Evolutionary conservation across 1,139 yeast species (phyloP).

Genomic region (Debaryomycetaceae sp.): DNA sequence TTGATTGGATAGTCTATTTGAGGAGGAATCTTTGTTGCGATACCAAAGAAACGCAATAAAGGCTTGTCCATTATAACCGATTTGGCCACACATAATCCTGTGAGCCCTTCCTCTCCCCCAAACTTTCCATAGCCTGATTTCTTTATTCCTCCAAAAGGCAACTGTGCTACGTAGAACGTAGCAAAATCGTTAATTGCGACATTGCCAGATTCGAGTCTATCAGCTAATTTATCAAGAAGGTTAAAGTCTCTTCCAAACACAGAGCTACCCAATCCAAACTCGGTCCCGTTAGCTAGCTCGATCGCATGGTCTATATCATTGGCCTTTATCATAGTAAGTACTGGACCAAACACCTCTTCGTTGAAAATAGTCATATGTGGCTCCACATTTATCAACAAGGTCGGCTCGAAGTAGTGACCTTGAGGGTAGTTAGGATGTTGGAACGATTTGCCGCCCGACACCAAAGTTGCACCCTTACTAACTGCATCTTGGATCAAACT

Average conservation of each 20-base stretch:
- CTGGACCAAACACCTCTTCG: slow-evolving; percentile 92
- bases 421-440: slow-evolving; percentile 90
- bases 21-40: slow-evolving; percentile 80
- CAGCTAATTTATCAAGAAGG: slow-evolving; percentile 61
- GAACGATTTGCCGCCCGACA: slow-evolving; percentile 76
- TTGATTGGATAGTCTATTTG: slow-evolving; percentile 89
- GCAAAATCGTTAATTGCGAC: slow-evolving; percentile 98
- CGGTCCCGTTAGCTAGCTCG: slow-evolving; percentile 78
- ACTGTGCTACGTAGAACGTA: slow-evolving; percentile 88
- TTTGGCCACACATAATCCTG: slow-evolving; percentile 83
- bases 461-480: slow-evolving; percentile 69
- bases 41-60: slow-evolving; percentile 52
- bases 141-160: slow-evolving; percentile 92
- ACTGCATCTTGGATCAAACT: slow-evolving; percentile 71
- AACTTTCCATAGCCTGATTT: slow-evolving; percentile 96
- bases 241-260: slow-evolving; percentile 67
- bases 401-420: slow-evolving; percentile 91
- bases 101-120: slow-evolving; percentile 94
- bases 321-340: slow-evolving; percentile 76
- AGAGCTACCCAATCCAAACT: slow-evolving; percentile 88
- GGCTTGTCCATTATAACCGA: slow-evolving; percentile 82
- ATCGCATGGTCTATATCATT: slow-evolving; percentile 64
- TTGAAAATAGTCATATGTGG: slow-evolving; percentile 75
- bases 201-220: slow-evolving; percentile 71
- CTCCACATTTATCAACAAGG: slow-evolving; percentile 78